These are phyloP conservation scores for Tuctoria greenei DNA, from an alignment of 176 grass and related monocot species.

Conservation along the genomic window DNA sequence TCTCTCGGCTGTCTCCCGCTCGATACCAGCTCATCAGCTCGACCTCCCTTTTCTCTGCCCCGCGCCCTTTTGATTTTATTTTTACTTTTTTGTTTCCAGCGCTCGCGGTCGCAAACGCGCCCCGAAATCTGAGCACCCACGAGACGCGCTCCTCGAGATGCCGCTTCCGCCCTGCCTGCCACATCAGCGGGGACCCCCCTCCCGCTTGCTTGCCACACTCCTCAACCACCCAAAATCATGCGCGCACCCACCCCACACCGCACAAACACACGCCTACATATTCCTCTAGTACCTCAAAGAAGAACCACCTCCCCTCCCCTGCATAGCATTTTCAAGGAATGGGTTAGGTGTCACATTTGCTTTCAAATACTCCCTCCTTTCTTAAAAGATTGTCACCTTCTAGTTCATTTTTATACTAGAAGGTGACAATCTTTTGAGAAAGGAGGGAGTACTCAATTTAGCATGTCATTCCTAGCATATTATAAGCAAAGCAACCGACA, in stretches of 20 bases:
- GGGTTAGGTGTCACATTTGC: background rate
- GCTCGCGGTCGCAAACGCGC: background rate
- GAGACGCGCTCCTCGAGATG: conserved; percentile 42
- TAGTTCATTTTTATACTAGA: too few relatives aligned
- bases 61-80: background rate
- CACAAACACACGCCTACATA: background rate
- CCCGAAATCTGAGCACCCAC: background rate
- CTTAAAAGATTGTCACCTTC: too few relatives aligned
- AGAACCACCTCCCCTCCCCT: background rate
- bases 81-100: background rate
- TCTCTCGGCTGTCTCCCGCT: conserved; percentile 51
- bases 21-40: conserved; percentile 51
- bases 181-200: conserved; percentile 29
- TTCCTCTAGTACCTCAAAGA: background rate
- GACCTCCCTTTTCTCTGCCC: background rate
- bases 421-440: too few relatives aligned
- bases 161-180: conserved; percentile 43
- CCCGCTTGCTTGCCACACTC: conserved; percentile 19
- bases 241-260: background rate
- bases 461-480: background rate
- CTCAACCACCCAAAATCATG: conserved; percentile 31
- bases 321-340: too few relatives aligned
- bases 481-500: background rate
- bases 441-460: background rate
- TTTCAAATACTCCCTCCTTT: too few relatives aligned